Conservation (phyloP, 176 grass and related monocot species). For the Avena eriantha region DNA sequence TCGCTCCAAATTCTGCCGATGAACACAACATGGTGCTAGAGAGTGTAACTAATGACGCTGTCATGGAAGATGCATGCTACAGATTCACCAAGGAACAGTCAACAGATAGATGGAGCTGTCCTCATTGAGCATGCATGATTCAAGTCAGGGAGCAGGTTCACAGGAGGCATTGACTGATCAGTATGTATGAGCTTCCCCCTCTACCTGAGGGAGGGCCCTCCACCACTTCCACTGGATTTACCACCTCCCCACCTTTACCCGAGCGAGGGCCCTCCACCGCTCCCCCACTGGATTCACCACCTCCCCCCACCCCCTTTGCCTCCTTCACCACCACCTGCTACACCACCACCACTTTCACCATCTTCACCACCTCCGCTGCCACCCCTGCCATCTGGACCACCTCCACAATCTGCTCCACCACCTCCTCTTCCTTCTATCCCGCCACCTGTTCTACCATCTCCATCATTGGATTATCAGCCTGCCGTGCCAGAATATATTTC, state of each 20-base stretch:
- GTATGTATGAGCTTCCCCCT: slow-evolving; percentile 54
- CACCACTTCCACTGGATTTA: slow-evolving; percentile 69
- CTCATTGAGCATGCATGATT: slow-evolving; percentile 37
- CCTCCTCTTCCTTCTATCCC: slow-evolving; percentile 60
- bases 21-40: slow-evolving; percentile 43
- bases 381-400: slow-evolving; percentile 59
- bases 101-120: slow-evolving; percentile 47
- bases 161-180: slow-evolving; percentile 49
- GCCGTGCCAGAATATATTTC: slow-evolving; percentile 67
- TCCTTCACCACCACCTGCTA: slow-evolving; percentile 71
- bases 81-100: slow-evolving; percentile 45
- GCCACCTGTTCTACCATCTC: slow-evolving; percentile 61
- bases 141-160: slow-evolving; percentile 39
- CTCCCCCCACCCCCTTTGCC: slow-evolving; percentile 68
- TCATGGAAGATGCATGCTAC: slow-evolving; percentile 66
- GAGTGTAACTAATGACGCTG: slow-evolving; percentile 52
- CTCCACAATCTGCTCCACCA: slow-evolving; percentile 59
- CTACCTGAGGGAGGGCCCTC: slow-evolving; percentile 56
- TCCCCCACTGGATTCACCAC: slow-evolving; percentile 69
- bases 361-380: slow-evolving; percentile 71
- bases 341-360: slow-evolving; percentile 59
- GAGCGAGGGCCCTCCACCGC: slow-evolving; percentile 49
- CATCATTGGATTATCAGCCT: slow-evolving; percentile 59
- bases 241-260: slow-evolving; percentile 61
- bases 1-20: slow-evolving; percentile 43